Base-by-base conservation (phyloP, 345 rosid species). In the Carallia brachiata region DNA sequence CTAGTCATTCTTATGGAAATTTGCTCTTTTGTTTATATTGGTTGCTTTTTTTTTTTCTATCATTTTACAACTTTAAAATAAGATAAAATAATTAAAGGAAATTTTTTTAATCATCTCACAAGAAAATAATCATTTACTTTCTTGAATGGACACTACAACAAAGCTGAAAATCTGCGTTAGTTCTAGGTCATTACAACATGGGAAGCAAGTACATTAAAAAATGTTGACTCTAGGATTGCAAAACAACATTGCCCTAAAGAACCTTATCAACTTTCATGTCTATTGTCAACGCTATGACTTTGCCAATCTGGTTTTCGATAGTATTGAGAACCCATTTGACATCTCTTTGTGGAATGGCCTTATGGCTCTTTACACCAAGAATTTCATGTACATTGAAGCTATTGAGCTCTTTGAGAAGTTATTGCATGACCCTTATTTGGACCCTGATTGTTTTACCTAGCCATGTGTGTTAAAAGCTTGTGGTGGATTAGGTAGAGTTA, bases 401-500 rank as follows among this genome's bases (percentile, higher is more conserved):
- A 66, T 89, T 62, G 79, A 79, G 19, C 63, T 86, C 61, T 91
- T 86, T 62, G 61, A 63, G 12, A 81, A 58, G 53, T 69, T 90
- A 73, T 28, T 79, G 72, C 64, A 53, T 60, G 34, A 65, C 75
- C 76, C 86, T 53, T 36, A 40, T 67, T 75, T 84, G 69, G 82
- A 80, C 8, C 81, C 96, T 34, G 87, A 89, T 69, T 66, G 74
- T 62, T 91, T 73, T 67, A 85, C 89, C 13, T 89, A 84, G 81
- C 97, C 93, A 3, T 77, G 84, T 58, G 83, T 86, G 70, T 69
- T 86, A 6, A 88, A 89, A 80, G 84, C 90, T 8, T 91, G 81
- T 58, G 90, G 85, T 69, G 89, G 73, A 34, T 63, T 86, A 69
- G 83, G 87, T 6, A 74, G 78, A 59, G 75, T 78, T 63, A 68